Evolutionary conservation across 768 basidiomycete genomes (phyloP), one percentile per base, ranked within the genome.

Genomic region (Boletus rubroflammeus): DNA sequence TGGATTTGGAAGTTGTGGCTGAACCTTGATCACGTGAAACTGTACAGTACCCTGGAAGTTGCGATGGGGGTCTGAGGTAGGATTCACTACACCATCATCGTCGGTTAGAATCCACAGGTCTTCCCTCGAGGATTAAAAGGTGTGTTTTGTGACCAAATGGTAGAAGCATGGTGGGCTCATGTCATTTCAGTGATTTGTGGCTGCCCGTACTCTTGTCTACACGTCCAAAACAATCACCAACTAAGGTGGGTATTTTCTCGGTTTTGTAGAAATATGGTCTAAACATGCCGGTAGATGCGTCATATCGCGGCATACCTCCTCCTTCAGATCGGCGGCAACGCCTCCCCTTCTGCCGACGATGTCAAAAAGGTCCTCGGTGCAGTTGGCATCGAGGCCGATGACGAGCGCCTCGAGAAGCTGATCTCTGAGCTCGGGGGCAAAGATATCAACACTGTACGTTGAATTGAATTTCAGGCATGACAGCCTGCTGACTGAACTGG

Each of bases 261-360:
- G 23, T 23, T 5, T 45, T 41, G 31, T 8, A 54, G 43, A 47
- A 28, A 38, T 35, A 6, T 40, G 38, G 43, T 51, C 39, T 40
- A 31, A 32, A 51, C 42, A 53, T 11, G 49, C 39, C 17, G 11
- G 29, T 62, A 90, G 88, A 93, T 93, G 91, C 90, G 90, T 75
- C 77, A 93, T 71, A 78, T 98, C 74, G 95, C 93, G 77, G 92
- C 93, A 62, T 98, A 97, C 81, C 85, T 99, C 56, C 93, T 99
- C 72, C 93, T 98, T 77, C 88, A 90, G 74, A 82, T 85, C 70
- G 97, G 93, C 62, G 97, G 97, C 52, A 98, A 98, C 69, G 76
- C 85, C 66, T 83, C 81, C 59, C 95, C 97, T 59, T 85, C 87
- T 56, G 90, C 90, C 51, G 81, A 67, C 43, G 95, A 98, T 72